These are phyloP conservation scores for Neolentinus lepideus DNA, from an alignment of 1,284 basidiomycete species.

Conservation along the genomic window DNA sequence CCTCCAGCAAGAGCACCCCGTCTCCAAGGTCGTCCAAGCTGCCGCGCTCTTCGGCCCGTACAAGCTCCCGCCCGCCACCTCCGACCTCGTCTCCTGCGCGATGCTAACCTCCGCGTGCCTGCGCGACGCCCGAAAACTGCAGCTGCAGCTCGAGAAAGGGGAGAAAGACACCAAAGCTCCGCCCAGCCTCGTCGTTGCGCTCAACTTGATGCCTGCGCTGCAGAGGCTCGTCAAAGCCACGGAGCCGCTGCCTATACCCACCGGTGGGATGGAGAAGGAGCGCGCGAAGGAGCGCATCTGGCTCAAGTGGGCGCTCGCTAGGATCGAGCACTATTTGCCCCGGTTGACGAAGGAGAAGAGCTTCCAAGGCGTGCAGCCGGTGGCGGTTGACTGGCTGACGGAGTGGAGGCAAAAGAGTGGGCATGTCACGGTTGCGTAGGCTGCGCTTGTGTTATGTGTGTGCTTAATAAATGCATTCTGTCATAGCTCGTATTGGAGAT, in stretches of 20 bases:
- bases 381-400: not conserved
- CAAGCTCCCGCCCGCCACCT: constrained; percentile 39
- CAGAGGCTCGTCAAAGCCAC: not conserved
- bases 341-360: not conserved
- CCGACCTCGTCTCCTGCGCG: constrained; percentile 50
- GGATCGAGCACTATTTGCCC: not conserved
- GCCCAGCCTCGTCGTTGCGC: not conserved
- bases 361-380: not conserved
- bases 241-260: not conserved
- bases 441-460: not conserved
- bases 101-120: constrained; percentile 46
- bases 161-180: not conserved
- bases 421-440: not conserved
- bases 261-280: not conserved
- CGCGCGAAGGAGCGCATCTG: not conserved
- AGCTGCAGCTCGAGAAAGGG: not conserved
- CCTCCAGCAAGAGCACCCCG: constrained; percentile 36
- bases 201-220: not conserved
- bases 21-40: constrained; percentile 38
- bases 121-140: not conserved
- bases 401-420: not conserved
- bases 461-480: not conserved
- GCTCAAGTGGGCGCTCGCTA: not conserved
- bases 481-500: not conserved
- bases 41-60: constrained; percentile 47